Evolutionary conservation across 768 basidiomycete genomes (phyloP).

Genomic region (Tubosaeta sp.): DNA sequence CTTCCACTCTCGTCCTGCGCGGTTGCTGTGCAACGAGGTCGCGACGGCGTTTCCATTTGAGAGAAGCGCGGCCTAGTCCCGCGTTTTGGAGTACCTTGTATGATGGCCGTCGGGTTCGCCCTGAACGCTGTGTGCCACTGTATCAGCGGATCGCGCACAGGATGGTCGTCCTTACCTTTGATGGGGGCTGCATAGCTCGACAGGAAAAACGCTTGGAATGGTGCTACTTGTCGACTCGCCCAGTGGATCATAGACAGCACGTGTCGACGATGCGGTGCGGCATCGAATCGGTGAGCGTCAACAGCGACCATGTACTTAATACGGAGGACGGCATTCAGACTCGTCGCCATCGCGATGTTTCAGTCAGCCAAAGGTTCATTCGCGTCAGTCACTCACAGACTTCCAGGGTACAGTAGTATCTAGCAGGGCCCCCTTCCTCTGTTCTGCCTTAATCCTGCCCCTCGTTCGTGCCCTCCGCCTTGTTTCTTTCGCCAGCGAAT

Average conservation of each 20-base stretch:
- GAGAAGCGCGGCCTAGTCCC: neutral
- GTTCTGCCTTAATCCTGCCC: slow-evolving; percentile 17
- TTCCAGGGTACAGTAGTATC: neutral
- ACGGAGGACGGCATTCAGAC: too few species aligned
- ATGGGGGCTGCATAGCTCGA: neutral
- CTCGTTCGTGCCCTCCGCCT: slow-evolving; percentile 17
- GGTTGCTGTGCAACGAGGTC: slow-evolving; percentile 3
- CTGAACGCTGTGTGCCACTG: neutral
- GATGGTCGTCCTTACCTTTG: neutral
- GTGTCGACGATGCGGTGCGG: neutral
- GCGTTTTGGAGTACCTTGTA: slow-evolving; percentile 1
- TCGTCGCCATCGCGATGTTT: too few species aligned
- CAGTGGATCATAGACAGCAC: neutral
- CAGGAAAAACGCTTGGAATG: too few species aligned
- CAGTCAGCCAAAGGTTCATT: too few species aligned
- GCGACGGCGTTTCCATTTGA: slow-evolving; percentile 3
- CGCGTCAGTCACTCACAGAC: too few species aligned
- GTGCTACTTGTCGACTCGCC: neutral
- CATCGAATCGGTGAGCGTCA: neutral
- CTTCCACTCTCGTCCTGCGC: slow-evolving; percentile 5
- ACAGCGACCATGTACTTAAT: neutral
- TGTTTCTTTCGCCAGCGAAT: slow-evolving; percentile 7
- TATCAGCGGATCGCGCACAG: neutral
- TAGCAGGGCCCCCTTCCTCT: neutral
- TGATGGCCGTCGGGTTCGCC: slow-evolving; percentile 6